phyloP scores from a whole-genome alignment of 106 monocot species.

The Phalaenopsis aphrodite region DNA sequence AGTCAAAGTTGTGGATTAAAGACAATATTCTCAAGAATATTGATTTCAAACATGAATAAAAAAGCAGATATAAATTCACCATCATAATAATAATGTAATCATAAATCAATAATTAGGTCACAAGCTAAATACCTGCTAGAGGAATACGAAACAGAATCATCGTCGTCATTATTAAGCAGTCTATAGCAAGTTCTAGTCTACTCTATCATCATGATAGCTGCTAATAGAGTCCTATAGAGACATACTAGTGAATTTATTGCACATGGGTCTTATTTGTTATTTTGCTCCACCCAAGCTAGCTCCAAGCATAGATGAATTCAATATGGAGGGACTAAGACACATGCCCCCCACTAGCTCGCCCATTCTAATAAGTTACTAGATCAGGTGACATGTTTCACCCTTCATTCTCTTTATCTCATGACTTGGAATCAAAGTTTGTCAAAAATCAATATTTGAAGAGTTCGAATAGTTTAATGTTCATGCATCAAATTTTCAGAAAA shows the following conservation, averaged over 20 bases:
- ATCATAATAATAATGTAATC: not conserved
- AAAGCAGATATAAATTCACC: not conserved
- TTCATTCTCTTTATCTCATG: too few species aligned
- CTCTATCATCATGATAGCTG: not conserved
- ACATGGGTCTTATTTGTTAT: not conserved
- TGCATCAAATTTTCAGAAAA: too few species aligned
- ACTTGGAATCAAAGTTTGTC: too few species aligned
- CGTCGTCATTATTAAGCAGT: not conserved
- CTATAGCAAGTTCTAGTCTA: not conserved
- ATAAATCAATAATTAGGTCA: not conserved
- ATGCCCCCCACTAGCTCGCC: too few species aligned
- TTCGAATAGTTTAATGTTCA: too few species aligned
- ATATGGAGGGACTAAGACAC: too few species aligned
- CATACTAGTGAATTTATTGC: not conserved
- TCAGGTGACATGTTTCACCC: too few species aligned
- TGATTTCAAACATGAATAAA: not conserved
- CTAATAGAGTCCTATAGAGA: not conserved
- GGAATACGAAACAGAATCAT: not conserved
- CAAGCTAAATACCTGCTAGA: not conserved
- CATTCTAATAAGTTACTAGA: too few species aligned
- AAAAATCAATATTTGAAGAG: too few species aligned
- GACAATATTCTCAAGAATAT: not conserved
- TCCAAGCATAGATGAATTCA: not conserved
- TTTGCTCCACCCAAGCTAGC: not conserved
- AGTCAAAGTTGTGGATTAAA: not conserved